Percentiles rank a stretch among this genome's conserved stretches.
phyloP scores from a whole-genome alignment of 2,329 filamentous ascomycete genomes.

The Waltergamsia citrina region DNA sequence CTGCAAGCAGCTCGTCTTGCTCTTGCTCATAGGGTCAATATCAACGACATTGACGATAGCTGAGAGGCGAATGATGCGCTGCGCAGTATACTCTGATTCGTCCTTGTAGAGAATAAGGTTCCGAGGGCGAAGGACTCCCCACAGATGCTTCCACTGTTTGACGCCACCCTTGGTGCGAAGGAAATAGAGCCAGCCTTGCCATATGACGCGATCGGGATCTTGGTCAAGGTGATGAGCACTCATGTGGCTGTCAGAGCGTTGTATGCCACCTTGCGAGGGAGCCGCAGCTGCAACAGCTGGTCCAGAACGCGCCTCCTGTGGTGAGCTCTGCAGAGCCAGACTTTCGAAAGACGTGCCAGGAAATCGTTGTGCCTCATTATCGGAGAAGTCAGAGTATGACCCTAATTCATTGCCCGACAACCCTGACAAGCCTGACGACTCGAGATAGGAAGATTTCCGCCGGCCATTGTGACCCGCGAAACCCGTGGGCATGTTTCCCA shows the following conservation, averaged over 20 bases:
- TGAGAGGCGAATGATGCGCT: conserved; percentile 70
- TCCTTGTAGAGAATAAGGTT: conserved; percentile 90
- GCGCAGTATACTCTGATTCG: conserved; percentile 79
- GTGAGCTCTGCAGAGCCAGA: conserved; percentile 23
- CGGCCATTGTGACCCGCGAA: conserved; percentile 16
- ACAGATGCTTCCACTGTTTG: conserved; percentile 88
- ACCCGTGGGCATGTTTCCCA: conserved; percentile 17
- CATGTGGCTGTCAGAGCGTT: conserved; percentile 2
- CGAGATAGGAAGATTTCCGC: conserved; percentile 51
- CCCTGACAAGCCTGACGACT: conserved; percentile 55
- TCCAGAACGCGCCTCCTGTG: conserved; percentile 6
- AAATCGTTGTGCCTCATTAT: conserved; percentile 43
- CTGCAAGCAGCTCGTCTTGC: conserved; percentile 80
- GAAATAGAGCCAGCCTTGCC: conserved; percentile 82
- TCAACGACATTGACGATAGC: conserved; percentile 86
- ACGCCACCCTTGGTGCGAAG: conserved; percentile 76
- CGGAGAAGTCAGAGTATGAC: conserved; percentile 83
- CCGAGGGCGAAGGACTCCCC: conserved; percentile 81
- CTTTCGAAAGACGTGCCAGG: conserved; percentile 44
- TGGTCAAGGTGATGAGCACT: conserved; percentile 32
- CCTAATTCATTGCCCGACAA: conserved; percentile 56
- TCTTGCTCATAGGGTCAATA: conserved; percentile 77
- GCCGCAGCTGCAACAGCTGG: conserved; percentile 14
- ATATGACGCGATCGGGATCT: conserved; percentile 83
- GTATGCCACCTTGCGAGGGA: background rate